Evolutionary conservation across 2,329 filamentous ascomycete genomes (phyloP).

Genomic region (Colletotrichum trifolii): DNA sequence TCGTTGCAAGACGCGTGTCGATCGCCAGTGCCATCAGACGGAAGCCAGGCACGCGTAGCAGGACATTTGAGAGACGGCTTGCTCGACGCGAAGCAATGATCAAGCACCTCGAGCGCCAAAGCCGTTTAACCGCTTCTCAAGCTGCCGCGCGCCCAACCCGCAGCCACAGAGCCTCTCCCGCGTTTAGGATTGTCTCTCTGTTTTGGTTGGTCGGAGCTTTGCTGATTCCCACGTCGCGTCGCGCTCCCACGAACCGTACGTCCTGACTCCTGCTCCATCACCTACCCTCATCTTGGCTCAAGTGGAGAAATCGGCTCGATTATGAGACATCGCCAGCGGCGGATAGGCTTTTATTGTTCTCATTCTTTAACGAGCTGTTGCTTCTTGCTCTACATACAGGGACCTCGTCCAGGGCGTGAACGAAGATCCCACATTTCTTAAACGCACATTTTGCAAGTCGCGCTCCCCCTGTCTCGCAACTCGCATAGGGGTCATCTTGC

Average conservation of each 20-base stretch:
- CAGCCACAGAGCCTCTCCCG: conserved; percentile 21
- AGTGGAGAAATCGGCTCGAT: conserved; percentile 7
- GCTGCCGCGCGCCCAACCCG: background rate
- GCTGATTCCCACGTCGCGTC: background rate
- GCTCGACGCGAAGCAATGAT: background rate
- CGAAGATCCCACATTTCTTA: background rate
- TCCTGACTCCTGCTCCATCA: conserved; percentile 3
- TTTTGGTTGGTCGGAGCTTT: background rate
- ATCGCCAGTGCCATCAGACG: conserved; percentile 21
- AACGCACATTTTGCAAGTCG: background rate
- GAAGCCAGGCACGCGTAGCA: conserved; percentile 5
- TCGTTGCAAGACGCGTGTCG: conserved; percentile 10
- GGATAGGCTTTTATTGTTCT: conserved; percentile 3
- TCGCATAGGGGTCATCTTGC: conserved; percentile 18
- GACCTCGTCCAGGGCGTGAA: background rate
- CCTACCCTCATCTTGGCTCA: background rate
- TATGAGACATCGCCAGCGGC: conserved; percentile 14
- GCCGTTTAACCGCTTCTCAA: background rate
- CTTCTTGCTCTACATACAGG: background rate
- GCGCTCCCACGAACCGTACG: background rate
- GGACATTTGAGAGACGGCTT: background rate
- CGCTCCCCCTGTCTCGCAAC: conserved; percentile 35
- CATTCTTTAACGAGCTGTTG: background rate
- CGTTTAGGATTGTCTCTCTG: background rate
- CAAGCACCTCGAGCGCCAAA: background rate